phyloP scores from a whole-genome alignment of 345 rosid species.

The Citrus cavaleriei region DNA sequence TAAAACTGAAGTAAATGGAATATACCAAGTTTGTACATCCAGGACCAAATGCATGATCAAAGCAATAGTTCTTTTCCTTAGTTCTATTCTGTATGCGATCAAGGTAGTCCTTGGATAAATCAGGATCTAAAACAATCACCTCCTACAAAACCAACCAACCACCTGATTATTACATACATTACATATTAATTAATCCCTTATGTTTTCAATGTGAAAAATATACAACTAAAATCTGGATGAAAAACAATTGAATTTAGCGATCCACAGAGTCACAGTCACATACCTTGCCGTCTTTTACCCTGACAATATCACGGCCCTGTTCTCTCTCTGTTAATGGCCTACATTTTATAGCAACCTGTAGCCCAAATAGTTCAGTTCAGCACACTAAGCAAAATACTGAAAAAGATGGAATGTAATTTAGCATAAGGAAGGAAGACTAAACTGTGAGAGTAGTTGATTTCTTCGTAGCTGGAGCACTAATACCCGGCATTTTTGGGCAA shows the following conservation, averaged over 20 bases:
- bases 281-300: slow-evolving; percentile 62
- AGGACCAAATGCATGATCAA: slow-evolving; percentile 85
- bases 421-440: slow-evolving; percentile 4
- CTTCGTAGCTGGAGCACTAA: slow-evolving; percentile 63
- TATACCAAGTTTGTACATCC: slow-evolving; percentile 57
- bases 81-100: slow-evolving; percentile 80
- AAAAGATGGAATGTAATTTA: neutral
- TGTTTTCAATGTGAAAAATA: neutral
- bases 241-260: neutral
- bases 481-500: slow-evolving; percentile 53
- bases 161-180: neutral
- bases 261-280: neutral
- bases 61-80: slow-evolving; percentile 76
- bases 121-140: slow-evolving; percentile 83
- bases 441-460: slow-evolving; percentile 67
- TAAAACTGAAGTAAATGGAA: neutral
- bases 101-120: slow-evolving; percentile 77
- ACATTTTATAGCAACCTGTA: slow-evolving; percentile 88
- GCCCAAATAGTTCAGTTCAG: neutral
- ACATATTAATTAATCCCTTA: too few relatives aligned
- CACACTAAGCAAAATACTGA: neutral
- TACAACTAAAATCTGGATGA: neutral
- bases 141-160: slow-evolving; percentile 40
- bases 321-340: slow-evolving; percentile 63
- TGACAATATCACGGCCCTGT: slow-evolving; percentile 70